Evolutionary conservation across 441 rosid genomes (phyloP).

Genomic region (Euphorbia schlechtendalii): DNA sequence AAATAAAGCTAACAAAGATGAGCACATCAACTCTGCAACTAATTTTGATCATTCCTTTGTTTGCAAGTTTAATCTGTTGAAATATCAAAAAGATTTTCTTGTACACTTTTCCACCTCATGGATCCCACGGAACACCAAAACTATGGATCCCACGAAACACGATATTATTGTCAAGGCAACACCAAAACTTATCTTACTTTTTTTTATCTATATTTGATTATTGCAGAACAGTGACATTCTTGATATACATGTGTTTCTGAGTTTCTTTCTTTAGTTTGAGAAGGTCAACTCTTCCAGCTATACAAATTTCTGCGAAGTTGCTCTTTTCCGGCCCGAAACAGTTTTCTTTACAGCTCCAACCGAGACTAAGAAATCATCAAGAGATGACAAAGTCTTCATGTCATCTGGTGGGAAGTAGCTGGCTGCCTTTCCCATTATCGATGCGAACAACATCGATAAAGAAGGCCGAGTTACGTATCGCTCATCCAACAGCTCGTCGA

Average conservation of each 20-base stretch:
- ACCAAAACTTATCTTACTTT: slow-evolving; percentile 7
- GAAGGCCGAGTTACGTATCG: slow-evolving; percentile 61
- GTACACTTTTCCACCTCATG: neutral
- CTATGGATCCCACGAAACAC: slow-evolving; percentile 7
- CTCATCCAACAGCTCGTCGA: slow-evolving; percentile 79
- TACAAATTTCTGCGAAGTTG: slow-evolving; percentile 7
- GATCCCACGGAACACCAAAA: slow-evolving; percentile 6
- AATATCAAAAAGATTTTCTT: neutral
- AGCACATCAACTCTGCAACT: no score
- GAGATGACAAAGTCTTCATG: slow-evolving; percentile 85
- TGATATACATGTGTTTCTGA: neutral
- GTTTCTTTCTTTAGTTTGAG: no score
- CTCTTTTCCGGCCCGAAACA: slow-evolving; percentile 62
- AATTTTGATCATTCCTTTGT: slow-evolving; percentile 16
- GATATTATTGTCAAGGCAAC: neutral
- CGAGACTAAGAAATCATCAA: slow-evolving; percentile 84
- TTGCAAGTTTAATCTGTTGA: slow-evolving; percentile 11
- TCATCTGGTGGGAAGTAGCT: slow-evolving; percentile 95
- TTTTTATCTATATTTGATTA: neutral
- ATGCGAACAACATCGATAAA: slow-evolving; percentile 55
- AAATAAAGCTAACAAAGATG: no score
- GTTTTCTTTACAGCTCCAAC: slow-evolving; percentile 92
- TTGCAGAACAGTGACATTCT: neutral
- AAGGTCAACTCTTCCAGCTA: neutral
- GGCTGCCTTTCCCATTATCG: slow-evolving; percentile 85